Base-by-base conservation (phyloP, 768 basidiomycete genomes). In the Galerina marginata region DNA sequence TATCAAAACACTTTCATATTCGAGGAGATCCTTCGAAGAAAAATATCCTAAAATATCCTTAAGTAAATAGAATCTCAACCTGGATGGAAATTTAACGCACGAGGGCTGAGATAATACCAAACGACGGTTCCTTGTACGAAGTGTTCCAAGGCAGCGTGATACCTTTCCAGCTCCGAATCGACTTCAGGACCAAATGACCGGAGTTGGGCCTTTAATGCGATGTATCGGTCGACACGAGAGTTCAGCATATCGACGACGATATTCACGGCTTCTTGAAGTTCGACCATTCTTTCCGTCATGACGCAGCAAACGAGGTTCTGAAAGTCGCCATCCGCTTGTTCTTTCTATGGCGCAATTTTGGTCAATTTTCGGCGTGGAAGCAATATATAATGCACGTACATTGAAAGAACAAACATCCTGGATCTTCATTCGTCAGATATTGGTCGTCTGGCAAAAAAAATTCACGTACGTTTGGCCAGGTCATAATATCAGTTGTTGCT, bases 261-360 rank as follows among this genome's bases (percentile, higher is more conserved):
- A 53, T 73, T 54, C 11, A 73, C 52, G 15, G 70, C 72, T 3
- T 59, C 65, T 45, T 71, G 72, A 9, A 73, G 63, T n/a, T 67
- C 69, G 16, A 69, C 37, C 25, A 65, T 59, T 9, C 54, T 54
- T 44, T 68, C 72, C 9, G 67, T 63, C 62, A 70, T 68, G 11
- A 72, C 50, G 26, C 63, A 63, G 46, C 65, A 69, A 29, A 73
- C 66, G 1, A 71, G 61, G 44, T 71, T 73, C 53, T 71, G 70
- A 23, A 65, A 68, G 48, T 73, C 72, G 10, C 64, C 67, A 37
- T 71, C 70, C 2, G 69, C 66, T 64, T 73, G 72, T 45, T 73
- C 72, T 68, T 73, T 73, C 72, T 68, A 47, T 16, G 20, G n/a
- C 10, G 39, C 9, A 20, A 20, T 20, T 20, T 2, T 1, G 20